These are phyloP conservation scores for Apiotrichum porosum DNA, from an alignment of 1,284 basidiomycete species.

Conservation along the genomic window DNA sequence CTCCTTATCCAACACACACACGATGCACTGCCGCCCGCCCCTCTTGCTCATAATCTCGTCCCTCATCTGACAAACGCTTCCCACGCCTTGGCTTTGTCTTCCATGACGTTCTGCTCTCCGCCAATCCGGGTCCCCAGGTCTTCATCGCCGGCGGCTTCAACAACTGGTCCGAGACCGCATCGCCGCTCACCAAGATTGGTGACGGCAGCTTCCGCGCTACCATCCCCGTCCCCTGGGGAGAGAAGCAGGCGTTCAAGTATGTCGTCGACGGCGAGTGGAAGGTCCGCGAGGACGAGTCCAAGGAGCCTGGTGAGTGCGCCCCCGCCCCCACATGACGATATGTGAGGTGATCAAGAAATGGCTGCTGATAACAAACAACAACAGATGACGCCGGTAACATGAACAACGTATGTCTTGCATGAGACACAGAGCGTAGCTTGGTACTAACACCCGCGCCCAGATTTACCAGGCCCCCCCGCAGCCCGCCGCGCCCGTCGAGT, in stretches of 20 bases:
- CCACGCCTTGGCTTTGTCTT: too few relatives aligned
- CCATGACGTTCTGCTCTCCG: too few relatives aligned
- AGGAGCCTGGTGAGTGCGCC: conserved; percentile 45
- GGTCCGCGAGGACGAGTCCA: conserved; percentile 48
- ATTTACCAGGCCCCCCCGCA: conserved; percentile 8
- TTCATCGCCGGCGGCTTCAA: conserved; percentile 47
- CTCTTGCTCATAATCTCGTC: too few relatives aligned
- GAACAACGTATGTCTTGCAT: conserved; percentile 41
- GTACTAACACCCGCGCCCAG: too few relatives aligned
- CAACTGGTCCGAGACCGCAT: conserved; percentile 43
- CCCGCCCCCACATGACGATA: background rate
- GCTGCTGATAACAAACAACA: conserved; percentile 4
- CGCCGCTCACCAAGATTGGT: conserved; percentile 35
- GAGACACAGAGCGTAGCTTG: too few relatives aligned
- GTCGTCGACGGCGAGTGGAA: conserved; percentile 50
- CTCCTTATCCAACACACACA: too few relatives aligned
- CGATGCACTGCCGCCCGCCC: too few relatives aligned
- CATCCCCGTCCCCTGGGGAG: conserved; percentile 41
- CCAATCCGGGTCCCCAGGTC: too few relatives aligned
- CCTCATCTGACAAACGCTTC: too few relatives aligned
- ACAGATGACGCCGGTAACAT: conserved; percentile 48
- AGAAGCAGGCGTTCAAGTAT: conserved; percentile 49
- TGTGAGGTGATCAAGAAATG: too few relatives aligned
- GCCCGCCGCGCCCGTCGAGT: too few relatives aligned
- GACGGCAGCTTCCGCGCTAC: conserved; percentile 39